Evolutionary conservation across 2,329 filamentous ascomycete genomes (phyloP), one percentile per base, ranked within the genome.

Genomic region (Cercospora brassicicola): DNA sequence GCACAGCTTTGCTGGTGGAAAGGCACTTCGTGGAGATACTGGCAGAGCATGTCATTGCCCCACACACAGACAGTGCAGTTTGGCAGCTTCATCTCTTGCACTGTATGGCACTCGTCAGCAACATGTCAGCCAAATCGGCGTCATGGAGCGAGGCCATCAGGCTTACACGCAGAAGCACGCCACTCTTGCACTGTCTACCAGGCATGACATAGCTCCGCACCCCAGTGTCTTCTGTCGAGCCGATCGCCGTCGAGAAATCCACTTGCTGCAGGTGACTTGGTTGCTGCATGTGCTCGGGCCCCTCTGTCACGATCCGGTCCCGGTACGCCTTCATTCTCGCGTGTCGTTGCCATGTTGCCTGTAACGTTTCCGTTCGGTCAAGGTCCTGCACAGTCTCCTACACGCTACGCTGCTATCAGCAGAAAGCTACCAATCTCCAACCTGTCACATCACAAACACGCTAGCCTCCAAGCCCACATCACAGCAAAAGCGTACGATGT

Each of bases 71-170:
- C 80, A 64, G 73, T 74, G 75, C 69, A 70, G 73, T 66, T 48
- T 71, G 72, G 71, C 64, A 72, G 76, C 76, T 76, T 75, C 71
- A 36, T 71, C 76, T 81, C 81, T 63, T 60, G 72, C 74, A 69
- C 66, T 57, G 56, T 42, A 62, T 67, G 72, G 81, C 84, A 85
- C 86, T 88, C 85, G 87, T 82, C 87, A 76, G 87, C 87, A 88
- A 80, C 85, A 82, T 80, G 78, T 76, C 55, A 67, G 69, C 71
- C 65, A 65, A 20, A 48, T 26, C 48, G 57, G 72, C 65, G 69
- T 31, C 74, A 78, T 79, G 82, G 81, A 86, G 87, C 87, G 86
- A 88, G 86, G 84, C 84, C 81, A 72, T 79, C 78, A 67, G 77
- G 78, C 73, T 77, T 75, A 75, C 79, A 79, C 77, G 80, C 79